Percentiles rank a stretch among this genome's conserved stretches.
phyloP scores from a whole-genome alignment of 192 early-diverging fungal species.

The Spizellomyces sp. region DNA sequence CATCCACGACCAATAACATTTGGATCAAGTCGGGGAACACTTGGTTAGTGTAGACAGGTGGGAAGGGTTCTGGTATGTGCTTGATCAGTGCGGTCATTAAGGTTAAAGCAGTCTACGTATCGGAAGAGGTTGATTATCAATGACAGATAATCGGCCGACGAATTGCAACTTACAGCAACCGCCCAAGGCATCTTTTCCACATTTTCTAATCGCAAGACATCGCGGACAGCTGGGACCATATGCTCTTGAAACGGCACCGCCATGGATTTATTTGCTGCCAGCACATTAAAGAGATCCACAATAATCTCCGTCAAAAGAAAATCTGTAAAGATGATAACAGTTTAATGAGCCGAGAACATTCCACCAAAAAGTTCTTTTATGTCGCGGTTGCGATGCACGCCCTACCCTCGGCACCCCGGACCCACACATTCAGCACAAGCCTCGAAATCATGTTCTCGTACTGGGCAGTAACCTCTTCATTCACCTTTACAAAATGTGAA shows the following conservation, averaged over 20 bases:
- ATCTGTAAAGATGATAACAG: constrained; percentile 45
- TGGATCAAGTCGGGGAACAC: constrained; percentile 84
- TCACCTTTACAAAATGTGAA: constrained; percentile 45
- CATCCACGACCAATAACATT: constrained; percentile 66
- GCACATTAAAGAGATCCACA: constrained; percentile 73
- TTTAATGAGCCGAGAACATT: background rate
- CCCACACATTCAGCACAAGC: constrained; percentile 79
- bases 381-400: background rate
- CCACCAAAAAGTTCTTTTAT: too few relatives aligned
- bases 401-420: constrained; percentile 66
- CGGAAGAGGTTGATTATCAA: background rate
- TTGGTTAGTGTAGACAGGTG: constrained; percentile 46
- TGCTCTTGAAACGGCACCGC: constrained; percentile 69
- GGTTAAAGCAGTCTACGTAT: constrained; percentile 64
- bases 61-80: constrained; percentile 72
- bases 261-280: constrained; percentile 70
- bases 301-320: constrained; percentile 74
- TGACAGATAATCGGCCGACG: background rate
- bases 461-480: constrained; percentile 70
- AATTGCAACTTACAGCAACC: constrained; percentile 16
- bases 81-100: constrained; percentile 72
- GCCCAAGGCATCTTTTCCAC: constrained; percentile 12
- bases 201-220: constrained; percentile 52
- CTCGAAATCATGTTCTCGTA: constrained; percentile 74
- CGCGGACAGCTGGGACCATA: constrained; percentile 70